These are phyloP conservation scores for Sordariomycetes sp. DNA, from an alignment of 2,329 filamentous ascomycete genomes.

Conservation along the genomic window DNA sequence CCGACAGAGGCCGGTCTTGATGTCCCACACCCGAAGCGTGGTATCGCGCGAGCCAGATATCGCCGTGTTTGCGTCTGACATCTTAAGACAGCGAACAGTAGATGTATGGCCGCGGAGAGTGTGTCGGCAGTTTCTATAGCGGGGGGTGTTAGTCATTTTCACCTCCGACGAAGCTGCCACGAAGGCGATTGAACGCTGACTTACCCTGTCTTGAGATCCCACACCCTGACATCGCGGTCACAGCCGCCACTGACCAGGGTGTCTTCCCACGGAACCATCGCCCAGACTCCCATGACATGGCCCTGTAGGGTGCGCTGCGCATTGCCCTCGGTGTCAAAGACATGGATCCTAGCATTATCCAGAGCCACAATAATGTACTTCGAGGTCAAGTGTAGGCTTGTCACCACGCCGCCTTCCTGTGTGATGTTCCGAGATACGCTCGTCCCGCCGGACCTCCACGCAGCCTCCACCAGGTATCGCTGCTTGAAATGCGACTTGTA, in stretches of 20 bases:
- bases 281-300: conserved; percentile 99
- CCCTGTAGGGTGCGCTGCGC: conserved; percentile 83
- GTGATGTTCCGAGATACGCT: conserved; percentile 81
- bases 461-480: conserved; percentile 90
- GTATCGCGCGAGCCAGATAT: conserved; percentile 96
- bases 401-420: conserved; percentile 93
- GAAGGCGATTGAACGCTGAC: conserved; percentile 14
- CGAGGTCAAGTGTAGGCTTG: conserved; percentile 82
- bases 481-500: conserved; percentile 98
- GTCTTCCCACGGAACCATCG: conserved; percentile 97
- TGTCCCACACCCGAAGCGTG: conserved; percentile 90
- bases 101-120: conserved; percentile 91
- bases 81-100: conserved; percentile 92
- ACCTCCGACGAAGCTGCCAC: background rate
- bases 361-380: conserved; percentile 97
- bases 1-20: conserved; percentile 74
- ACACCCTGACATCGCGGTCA: conserved; percentile 91
- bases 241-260: conserved; percentile 92
- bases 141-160: background rate
- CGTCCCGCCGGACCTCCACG: conserved; percentile 86
- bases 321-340: conserved; percentile 87
- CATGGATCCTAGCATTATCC: conserved; percentile 97
- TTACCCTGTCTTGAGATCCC: conserved; percentile 90
- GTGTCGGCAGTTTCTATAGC: conserved; percentile 49
- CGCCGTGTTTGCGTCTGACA: conserved; percentile 87